phyloP scores from a whole-genome alignment of 495 filamentous ascomycete species.

The Pseudomonodictys pantanalensis region DNA sequence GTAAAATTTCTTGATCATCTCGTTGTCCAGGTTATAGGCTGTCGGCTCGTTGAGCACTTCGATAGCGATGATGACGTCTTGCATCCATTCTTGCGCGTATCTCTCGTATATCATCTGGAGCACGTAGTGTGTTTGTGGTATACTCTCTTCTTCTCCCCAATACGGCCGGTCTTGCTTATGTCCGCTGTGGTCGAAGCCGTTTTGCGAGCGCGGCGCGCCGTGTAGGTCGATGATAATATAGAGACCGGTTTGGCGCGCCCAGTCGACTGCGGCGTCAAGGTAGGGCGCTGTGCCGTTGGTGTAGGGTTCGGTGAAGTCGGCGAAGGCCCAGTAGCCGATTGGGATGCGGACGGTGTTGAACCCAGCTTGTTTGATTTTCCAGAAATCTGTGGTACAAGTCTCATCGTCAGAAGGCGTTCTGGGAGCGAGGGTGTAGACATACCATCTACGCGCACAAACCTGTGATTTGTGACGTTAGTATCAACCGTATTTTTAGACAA shows the following conservation, averaged over 20 bases:
- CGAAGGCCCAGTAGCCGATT: constrained; percentile 51
- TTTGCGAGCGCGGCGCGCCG: constrained; percentile 44
- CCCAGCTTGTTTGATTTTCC: constrained; percentile 45
- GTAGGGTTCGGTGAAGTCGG: constrained; percentile 46
- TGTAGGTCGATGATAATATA: constrained; percentile 53
- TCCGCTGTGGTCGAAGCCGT: constrained; percentile 45
- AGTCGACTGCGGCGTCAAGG: constrained; percentile 47
- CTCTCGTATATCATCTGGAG: constrained; percentile 55
- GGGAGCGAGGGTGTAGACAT: no score
- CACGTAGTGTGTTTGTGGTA: constrained; percentile 55
- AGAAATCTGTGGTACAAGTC: no score
- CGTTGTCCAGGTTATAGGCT: constrained; percentile 50
- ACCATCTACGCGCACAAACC: no score
- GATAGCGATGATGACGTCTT: constrained; percentile 66
- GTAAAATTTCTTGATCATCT: constrained; percentile 58
- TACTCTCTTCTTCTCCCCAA: constrained; percentile 61
- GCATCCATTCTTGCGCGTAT: constrained; percentile 51
- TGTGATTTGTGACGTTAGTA: no score
- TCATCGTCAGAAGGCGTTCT: no score
- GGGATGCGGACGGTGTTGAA: constrained; percentile 53
- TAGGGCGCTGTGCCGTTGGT: constrained; percentile 48
- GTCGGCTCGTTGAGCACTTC: constrained; percentile 72
- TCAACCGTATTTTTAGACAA: no score
- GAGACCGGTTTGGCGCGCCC: constrained; percentile 45
- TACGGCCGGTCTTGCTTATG: constrained; percentile 26